Evolutionary conservation across 2,329 filamentous ascomycete species (phyloP), one percentile per base, ranked within the genome.

Genomic region (Macroventuria anomochaeta): DNA sequence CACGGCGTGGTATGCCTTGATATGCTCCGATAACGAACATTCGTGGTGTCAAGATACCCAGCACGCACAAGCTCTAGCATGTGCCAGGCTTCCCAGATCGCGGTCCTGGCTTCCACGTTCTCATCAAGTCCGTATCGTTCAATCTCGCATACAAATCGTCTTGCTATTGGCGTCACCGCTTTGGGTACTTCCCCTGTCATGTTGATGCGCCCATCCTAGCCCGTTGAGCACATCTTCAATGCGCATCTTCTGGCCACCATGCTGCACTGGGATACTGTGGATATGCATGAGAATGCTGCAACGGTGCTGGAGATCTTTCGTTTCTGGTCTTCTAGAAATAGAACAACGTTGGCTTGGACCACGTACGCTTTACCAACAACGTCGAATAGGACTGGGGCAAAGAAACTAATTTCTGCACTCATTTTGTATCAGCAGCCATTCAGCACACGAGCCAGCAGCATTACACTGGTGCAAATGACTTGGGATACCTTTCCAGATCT

Each of bases 291-390:
- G 70, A 59, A 60, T 50, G 43, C 62, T 73, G 65, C 64, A 75
- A 75, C 73, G 70, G 72, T 62, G 64, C 63, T 72, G 72, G 71
- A 75, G 73, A 75, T 75, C 72, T 75, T 61, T 72, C 70, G 70
- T 62, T 49, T 34, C 66, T 63, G 65, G 67, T 65, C 62, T 76
- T 76, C 73, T 75, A 72, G 73, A 76, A 76, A 74, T 72, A 73
- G 69, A 68, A 54, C 67, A 63, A 61, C 64, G 52, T 57, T 69
- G 64, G 65, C 65, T 68, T 63, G 64, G 68, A 58, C 68, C 64
- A 59, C 58, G 53, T 52, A 60, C 63, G 56, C 64, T 40, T 51
- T 29, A 41, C 41, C 41, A 32, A 40, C 49, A 36, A 25, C 12
- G 53, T 51, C 40, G 42, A 46, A 51, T 51, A 36, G 26, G 23